Base-by-base conservation (phyloP, 768 basidiomycete genomes). In the Postia placenta region DNA sequence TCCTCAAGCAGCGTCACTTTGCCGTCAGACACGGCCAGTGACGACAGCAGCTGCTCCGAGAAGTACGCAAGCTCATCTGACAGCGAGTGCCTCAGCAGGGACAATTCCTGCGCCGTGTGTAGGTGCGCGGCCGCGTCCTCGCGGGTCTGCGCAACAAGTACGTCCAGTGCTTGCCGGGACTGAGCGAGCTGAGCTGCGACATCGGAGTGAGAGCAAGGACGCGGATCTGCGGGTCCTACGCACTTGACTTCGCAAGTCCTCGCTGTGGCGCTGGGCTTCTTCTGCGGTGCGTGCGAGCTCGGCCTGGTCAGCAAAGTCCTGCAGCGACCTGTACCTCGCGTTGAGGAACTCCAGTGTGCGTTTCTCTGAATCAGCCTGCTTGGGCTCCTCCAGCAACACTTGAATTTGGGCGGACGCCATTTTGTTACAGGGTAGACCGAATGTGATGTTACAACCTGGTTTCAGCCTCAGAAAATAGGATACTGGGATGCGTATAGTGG, bases 11-110 rank as follows among this genome's bases (percentile, higher is more conserved):
- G 67, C 0, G 85, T 90, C 3, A 83, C 71, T 37, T 67, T 56
- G n/a, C 63, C 67, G 9, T 74, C 72, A 38, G 69, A 73, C 12
- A 72, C 74, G 11, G 71, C 69, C 24, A 79, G 55, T 2, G 77
- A 70, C 1, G 84, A 85, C 42, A 80, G 71, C 36, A 95, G 71
- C 45, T 85, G 79, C 44, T 73, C 67, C 4, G 80, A 78, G 24
- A 95, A 68, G 50, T 78, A 77, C 11, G 81, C 70, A 11, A 94
- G 72, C 62, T 92, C 85, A 60, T 95, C 92, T 14, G 80, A 76
- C 17, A 94, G 69, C 1, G 78, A 79, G 65, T 92, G 87, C 22
- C 92, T 75, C 27, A 85, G 67, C n/a, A 87, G 71, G 1, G 88
- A 82, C 35, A 92, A 70, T 48, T 85, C 81, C 59, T 88, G 83